Percentiles rank a stretch among this genome's conserved stretches.
These are phyloP conservation scores for Camelina laxa DNA, from an alignment of 345 rosid species.

Conservation along the genomic window DNA sequence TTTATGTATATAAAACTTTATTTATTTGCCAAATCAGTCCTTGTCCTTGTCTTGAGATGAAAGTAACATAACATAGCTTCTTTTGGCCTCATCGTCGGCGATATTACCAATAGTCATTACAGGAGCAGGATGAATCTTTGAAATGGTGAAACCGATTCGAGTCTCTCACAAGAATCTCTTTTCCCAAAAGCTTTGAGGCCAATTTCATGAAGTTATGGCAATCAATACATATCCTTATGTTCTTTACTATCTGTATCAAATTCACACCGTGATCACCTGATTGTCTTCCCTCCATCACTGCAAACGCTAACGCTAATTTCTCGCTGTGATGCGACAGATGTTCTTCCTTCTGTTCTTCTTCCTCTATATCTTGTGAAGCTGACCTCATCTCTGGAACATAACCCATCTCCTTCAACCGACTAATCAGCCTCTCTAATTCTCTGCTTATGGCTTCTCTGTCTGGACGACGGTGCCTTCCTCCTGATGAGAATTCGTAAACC, in stretches of 20 bases:
- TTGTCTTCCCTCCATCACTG: slow-evolving; percentile 52
- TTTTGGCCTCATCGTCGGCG: slow-evolving; percentile 14
- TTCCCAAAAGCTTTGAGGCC: slow-evolving; percentile 64
- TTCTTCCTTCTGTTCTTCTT: slow-evolving; percentile 81
- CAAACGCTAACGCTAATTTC: slow-evolving; percentile 81
- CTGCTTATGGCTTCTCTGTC: slow-evolving; percentile 60
- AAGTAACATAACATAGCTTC: slow-evolving; percentile 27
- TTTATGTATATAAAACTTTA: background rate
- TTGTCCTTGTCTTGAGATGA: slow-evolving; percentile 41
- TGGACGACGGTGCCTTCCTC: slow-evolving; percentile 69
- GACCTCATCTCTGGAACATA: slow-evolving; percentile 74
- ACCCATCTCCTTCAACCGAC: slow-evolving; percentile 68
- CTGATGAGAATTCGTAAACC: slow-evolving; percentile 78
- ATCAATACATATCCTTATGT: slow-evolving; percentile 80
- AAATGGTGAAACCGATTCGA: slow-evolving; percentile 89
- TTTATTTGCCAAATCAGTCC: slow-evolving; percentile 37
- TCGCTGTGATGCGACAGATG: slow-evolving; percentile 75
- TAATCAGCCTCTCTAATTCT: slow-evolving; percentile 56
- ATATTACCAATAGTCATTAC: slow-evolving; percentile 78
- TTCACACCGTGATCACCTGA: slow-evolving; percentile 35
- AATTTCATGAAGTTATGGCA: slow-evolving; percentile 93
- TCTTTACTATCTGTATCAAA: slow-evolving; percentile 70
- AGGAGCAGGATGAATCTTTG: slow-evolving; percentile 65
- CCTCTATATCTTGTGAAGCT: slow-evolving; percentile 75
- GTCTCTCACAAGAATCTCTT: slow-evolving; percentile 78